A percentile compares a stretch with the other conserved stretches of the same genome.
These are phyloP conservation scores for Chrysoporthe deuterocubensis DNA, from an alignment of 2,329 filamentous ascomycete genomes.

Conservation along the genomic window DNA sequence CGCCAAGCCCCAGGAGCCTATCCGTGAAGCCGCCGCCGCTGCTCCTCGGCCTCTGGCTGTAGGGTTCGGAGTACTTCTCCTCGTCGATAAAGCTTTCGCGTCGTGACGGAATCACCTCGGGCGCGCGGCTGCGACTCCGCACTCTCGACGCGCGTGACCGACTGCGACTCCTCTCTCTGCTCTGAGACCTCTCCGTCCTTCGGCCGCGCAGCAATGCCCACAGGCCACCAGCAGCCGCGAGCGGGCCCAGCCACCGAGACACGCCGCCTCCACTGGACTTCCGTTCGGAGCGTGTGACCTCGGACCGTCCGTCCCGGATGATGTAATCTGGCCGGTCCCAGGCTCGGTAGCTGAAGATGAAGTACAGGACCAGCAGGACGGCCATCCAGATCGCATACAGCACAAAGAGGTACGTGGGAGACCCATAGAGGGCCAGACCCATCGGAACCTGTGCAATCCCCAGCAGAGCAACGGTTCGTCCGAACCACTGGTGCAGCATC, in stretches of 20 bases:
- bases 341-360: conserved; percentile 75
- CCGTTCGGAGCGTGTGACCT: conserved; percentile 44
- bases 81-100: conserved; percentile 65
- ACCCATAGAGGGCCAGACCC: conserved; percentile 89
- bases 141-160: conserved; percentile 41
- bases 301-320: conserved; percentile 62
- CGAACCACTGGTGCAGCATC: conserved; percentile 86
- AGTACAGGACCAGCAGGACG: conserved; percentile 74
- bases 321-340: conserved; percentile 59
- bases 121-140: conserved; percentile 43
- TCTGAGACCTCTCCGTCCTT: conserved; percentile 44
- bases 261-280: conserved; percentile 38
- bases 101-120: conserved; percentile 58
- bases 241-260: conserved; percentile 54
- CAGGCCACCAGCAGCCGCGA: conserved; percentile 56
- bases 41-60: conserved; percentile 52
- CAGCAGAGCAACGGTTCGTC: conserved; percentile 75
- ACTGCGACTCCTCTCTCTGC: conserved; percentile 47
- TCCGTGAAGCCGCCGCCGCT: conserved; percentile 62
- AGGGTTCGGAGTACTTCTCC: conserved; percentile 73
- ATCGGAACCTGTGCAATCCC: conserved; percentile 87
- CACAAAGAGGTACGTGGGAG: conserved; percentile 82
- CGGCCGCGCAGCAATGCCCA: conserved; percentile 51
- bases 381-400: conserved; percentile 81
- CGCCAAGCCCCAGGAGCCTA: conserved; percentile 63